These are phyloP conservation scores for Botryotinia narcissicola DNA, from an alignment of 2,329 filamentous ascomycete species.

Conservation along the genomic window DNA sequence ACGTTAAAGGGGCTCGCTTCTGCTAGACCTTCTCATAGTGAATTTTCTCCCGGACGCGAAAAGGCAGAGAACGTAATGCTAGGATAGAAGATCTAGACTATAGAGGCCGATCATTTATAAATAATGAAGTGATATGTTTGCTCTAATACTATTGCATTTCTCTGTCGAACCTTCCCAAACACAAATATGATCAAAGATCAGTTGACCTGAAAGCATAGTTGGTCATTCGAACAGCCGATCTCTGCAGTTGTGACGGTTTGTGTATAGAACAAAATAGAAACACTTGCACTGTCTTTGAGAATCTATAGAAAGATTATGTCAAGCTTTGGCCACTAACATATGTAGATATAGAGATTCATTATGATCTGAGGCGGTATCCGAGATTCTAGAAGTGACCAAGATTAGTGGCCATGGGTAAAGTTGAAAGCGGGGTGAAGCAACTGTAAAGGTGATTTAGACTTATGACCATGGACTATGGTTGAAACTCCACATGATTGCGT, in stretches of 20 bases:
- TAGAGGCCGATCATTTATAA: no score
- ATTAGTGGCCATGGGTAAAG: background rate
- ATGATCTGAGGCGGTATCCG: background rate
- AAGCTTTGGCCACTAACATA: background rate
- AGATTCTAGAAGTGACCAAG: background rate
- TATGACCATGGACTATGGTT: no score
- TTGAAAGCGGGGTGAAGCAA: no score
- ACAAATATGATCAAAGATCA: background rate
- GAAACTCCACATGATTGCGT: background rate
- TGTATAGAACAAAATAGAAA: no score
- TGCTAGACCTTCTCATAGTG: background rate
- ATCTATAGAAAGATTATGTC: background rate
- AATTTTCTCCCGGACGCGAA: background rate
- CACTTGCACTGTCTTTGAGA: background rate
- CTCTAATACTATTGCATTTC: background rate
- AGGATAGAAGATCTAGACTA: background rate
- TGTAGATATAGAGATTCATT: background rate
- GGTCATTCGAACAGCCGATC: background rate
- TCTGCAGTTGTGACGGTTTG: background rate
- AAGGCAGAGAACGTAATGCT: background rate
- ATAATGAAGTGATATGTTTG: background rate
- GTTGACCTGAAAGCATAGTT: background rate
- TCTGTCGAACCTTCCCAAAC: background rate
- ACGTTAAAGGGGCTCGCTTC: background rate
- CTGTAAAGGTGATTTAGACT: background rate